Evolutionary conservation across 225 moss, liverwort and hornwort genomes (phyloP).

Genomic region (Polytrichum formosum): DNA sequence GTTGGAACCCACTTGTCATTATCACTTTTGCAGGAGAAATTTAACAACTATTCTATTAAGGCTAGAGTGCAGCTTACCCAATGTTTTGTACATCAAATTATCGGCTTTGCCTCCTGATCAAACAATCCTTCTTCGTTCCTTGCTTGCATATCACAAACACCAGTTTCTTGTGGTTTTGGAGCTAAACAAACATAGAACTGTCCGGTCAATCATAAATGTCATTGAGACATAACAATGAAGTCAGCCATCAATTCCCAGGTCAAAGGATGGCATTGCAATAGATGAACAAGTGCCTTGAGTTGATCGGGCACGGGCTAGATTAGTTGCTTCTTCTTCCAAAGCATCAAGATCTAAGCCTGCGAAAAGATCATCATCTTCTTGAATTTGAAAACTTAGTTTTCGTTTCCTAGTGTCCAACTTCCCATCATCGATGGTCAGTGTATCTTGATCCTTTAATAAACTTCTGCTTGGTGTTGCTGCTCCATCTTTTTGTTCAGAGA

Average conservation of each 20-base stretch:
- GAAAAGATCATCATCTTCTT: slow-evolving; percentile 54
- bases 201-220: too few relatives aligned
- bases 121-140: too few relatives aligned
- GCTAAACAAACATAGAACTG: too few relatives aligned
- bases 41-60: too few relatives aligned
- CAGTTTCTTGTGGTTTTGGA: too few relatives aligned
- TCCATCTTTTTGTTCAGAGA: slow-evolving; percentile 5
- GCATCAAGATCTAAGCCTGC: slow-evolving; percentile 65
- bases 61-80: too few relatives aligned
- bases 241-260: slow-evolving; percentile 49
- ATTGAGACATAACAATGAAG: not conserved
- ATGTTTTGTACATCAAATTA: too few relatives aligned
- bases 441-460: slow-evolving; percentile 11
- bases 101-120: too few relatives aligned
- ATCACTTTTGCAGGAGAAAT: too few relatives aligned
- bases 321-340: slow-evolving; percentile 56
- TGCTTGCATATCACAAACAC: too few relatives aligned
- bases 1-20: too few relatives aligned
- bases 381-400: slow-evolving; percentile 54
- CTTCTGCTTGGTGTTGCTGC: slow-evolving; percentile 14
- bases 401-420: slow-evolving; percentile 56
- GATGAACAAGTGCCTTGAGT: slow-evolving; percentile 40
- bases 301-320: slow-evolving; percentile 40
- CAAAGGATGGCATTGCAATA: slow-evolving; percentile 56
- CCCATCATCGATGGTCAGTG: slow-evolving; percentile 1